Base-by-base conservation (phyloP, 2,329 filamentous ascomycete genomes). In the Macrophomina pseudophaseolina region DNA sequence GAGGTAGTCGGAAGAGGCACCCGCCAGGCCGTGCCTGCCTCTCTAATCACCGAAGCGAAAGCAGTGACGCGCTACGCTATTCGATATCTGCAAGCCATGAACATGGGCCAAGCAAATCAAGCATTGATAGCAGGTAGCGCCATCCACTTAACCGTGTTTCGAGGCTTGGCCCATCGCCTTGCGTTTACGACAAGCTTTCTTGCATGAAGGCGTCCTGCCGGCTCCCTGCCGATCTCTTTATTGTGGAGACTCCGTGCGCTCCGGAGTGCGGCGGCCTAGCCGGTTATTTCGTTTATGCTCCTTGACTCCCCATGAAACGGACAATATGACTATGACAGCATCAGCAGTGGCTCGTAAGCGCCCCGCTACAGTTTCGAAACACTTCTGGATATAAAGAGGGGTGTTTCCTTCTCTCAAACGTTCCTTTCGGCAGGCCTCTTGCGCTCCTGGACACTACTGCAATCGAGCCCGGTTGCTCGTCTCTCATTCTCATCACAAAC, bases 271-370 rank as follows among this genome's bases (percentile, higher is more conserved):
- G 32, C 44, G 7, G 56, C 8, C 28, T 12, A 35, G 28, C 42
- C 40, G 44, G 58, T 62, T 49, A 62, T 62, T 62, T 62, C 58
- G 58, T 62, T 62, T 51, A 49, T 49, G 44, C 40, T 46, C 8
- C 30, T 35, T 59, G 54, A 14, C 2, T 7, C 53, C 23, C 23
- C 44, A 48, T 49, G 56, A 60, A 33, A 59, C 32, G 56, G 23
- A 28, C 32, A 38, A 23, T 32, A 38, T 54, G 33, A 12, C 16
- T 12, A 33, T 54, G 52, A 38, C 42, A 44, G 32, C 32, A 54
- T 14, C 32, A 54, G 52, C 30, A n/a, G 11, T 9, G 4, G 8
- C 30, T 40, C 16, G 30, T 11, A 16, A 28, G 42, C 11, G 30
- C 42, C 44, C 56, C 40, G 28, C 56, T 23, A 28, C 1, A n/a